phyloP scores from a whole-genome alignment of 2,329 filamentous ascomycete genomes.

The Myriosclerotinia duriaeana region DNA sequence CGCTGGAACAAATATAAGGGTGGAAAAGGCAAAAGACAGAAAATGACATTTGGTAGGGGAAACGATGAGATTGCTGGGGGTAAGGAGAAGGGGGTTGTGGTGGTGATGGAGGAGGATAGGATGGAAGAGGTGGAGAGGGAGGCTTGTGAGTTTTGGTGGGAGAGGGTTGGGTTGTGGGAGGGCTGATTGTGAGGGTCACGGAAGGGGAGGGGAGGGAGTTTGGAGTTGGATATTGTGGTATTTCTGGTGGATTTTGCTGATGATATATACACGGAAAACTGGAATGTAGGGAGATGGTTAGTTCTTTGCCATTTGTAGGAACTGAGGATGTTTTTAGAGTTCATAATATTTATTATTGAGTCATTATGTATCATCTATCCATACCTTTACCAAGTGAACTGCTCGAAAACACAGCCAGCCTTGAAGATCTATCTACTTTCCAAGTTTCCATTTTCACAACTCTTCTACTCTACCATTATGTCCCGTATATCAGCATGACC shows the following conservation, averaged over 20 bases:
- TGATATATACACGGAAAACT: too few relatives aligned
- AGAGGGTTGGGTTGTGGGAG: slow-evolving; percentile 47
- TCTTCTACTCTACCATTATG: too few relatives aligned
- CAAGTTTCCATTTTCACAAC: too few relatives aligned
- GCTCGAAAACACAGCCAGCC: too few relatives aligned
- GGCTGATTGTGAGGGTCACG: neutral
- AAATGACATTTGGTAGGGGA: slow-evolving; percentile 56
- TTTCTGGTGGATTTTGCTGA: neutral
- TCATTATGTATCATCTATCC: too few relatives aligned
- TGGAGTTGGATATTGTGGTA: neutral
- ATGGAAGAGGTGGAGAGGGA: slow-evolving; percentile 47
- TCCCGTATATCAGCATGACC: too few relatives aligned
- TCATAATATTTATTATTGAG: too few relatives aligned
- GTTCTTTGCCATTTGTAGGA: too few relatives aligned
- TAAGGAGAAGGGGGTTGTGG: slow-evolving; percentile 45
- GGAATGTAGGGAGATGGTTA: too few relatives aligned
- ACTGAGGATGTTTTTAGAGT: too few relatives aligned
- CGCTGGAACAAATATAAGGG: slow-evolving; percentile 31
- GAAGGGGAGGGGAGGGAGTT: neutral
- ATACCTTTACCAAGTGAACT: too few relatives aligned
- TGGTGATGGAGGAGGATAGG: slow-evolving; percentile 41
- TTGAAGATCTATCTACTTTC: too few relatives aligned
- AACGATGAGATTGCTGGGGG: slow-evolving; percentile 54
- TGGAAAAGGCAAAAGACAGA: slow-evolving; percentile 25
- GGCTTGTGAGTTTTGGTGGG: slow-evolving; percentile 63